Evolutionary conservation across 1,139 yeast genomes (phyloP), one percentile per base, ranked within the genome.

Genomic region (Saccharomycopsis phalli): DNA sequence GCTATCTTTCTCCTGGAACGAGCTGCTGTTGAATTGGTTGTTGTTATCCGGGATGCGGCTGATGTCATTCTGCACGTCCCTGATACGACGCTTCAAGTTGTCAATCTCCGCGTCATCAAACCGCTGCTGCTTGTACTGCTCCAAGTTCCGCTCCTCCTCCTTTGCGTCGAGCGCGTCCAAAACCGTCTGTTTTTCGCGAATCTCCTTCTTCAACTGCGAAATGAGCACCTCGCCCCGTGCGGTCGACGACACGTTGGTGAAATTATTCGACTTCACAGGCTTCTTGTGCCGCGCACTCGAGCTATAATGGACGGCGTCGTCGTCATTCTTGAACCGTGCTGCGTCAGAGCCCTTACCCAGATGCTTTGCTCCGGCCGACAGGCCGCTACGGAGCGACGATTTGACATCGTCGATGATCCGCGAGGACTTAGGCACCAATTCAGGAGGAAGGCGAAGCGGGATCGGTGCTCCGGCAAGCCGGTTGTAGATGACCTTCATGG

Each of bases 401-500:
- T 79, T 80, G 48, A 78, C 69, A 49, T 68, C 71, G 48, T 69
- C 68, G 45, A 70, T 51, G 37, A 68, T 74, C 54, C 76, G 77
- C 29, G 83, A 74, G n/a, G 95, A 83, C 2, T 94, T 81, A 6
- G 91, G 91, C 31, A 80, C 66, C 49, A 81, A 65, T 49, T 80
- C 84, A 7, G 83, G 80, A 13, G 93, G 91, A 45, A 81, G 65
- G 46, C 73, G 63, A 33, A 66, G 66, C 5, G 97, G 96, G 42
- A 86, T 63, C 28, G 82, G 81, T 50, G 70, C 68, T 0, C 88
- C 88, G 54, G 80, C 81, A 53, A 81, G 63, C 49, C 84, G 67
- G 55, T 87, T 70, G 59, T 81, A 81, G 27, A 81, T 82, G 49
- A 81, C 63, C 61, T 81, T 88, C 93, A 81, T 81, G 18, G 91